These are phyloP conservation scores for Sordaria brevicollis DNA, from an alignment of 495 filamentous ascomycete genomes.

Conservation along the genomic window DNA sequence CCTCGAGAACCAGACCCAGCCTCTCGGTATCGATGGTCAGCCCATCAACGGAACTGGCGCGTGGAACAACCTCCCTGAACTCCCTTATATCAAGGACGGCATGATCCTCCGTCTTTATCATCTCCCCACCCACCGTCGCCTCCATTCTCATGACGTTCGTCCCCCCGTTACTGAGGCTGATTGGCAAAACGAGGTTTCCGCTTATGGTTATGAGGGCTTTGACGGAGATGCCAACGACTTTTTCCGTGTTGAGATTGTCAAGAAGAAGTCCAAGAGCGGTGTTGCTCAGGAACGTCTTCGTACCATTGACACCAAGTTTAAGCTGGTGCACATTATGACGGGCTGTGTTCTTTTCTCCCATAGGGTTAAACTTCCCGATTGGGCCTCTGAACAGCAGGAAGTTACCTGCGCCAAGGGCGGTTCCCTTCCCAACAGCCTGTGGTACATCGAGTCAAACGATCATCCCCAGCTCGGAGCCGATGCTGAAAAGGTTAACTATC, in stretches of 20 bases:
- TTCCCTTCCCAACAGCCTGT: conserved; percentile 89
- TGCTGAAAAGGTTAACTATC: conserved; percentile 90
- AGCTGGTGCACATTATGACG: conserved; percentile 90
- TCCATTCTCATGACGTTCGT: conserved; percentile 96
- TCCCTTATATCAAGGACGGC: conserved; percentile 68
- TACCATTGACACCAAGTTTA: conserved; percentile 95
- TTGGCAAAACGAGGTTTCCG: conserved; percentile 97
- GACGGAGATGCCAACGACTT: conserved; percentile 93
- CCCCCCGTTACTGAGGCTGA: conserved; percentile 95
- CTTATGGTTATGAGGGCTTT: conserved; percentile 96
- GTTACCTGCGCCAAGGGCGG: conserved; percentile 92
- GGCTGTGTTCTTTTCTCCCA: conserved; percentile 95
- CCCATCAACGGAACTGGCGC: conserved; percentile 69
- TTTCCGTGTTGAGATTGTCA: conserved; percentile 91
- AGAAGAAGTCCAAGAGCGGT: conserved; percentile 71
- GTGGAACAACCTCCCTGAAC: conserved; percentile 65
- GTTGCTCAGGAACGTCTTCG: conserved; percentile 75
- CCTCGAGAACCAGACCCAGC: conserved; percentile 91
- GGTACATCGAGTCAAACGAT: conserved; percentile 87
- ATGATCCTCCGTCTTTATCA: conserved; percentile 76
- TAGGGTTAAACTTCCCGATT: conserved; percentile 95
- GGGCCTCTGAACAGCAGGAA: conserved; percentile 96
- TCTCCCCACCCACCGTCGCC: conserved; percentile 65
- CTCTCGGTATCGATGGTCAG: conserved; percentile 59
- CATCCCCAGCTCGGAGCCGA: conserved; percentile 64